Evolutionary conservation across 768 basidiomycete species (phyloP), one percentile per base, ranked within the genome.

Genomic region (Termitomyces sp.): DNA sequence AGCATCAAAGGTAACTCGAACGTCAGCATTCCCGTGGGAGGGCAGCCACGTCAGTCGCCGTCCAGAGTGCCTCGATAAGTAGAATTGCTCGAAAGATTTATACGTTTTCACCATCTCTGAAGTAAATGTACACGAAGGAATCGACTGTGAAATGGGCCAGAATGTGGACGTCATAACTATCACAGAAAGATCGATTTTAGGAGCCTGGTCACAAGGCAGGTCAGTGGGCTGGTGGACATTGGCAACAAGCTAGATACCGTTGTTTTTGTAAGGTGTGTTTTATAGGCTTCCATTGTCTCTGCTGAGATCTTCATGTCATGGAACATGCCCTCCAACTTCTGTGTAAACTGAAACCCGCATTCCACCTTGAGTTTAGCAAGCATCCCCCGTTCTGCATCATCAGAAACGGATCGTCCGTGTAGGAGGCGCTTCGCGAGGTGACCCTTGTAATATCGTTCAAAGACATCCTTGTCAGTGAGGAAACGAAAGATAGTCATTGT

Each of bases 291-390:
- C 80, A 89, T 90, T 16, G 85, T 86, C 56, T 99, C 97, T 20
- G 76, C 72, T 5, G 93, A 96, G 29, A 95, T 70, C 65, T 86
- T 91, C 86, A 99, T 94, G 68, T 98, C 96, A 62, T 92, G 82
- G 83, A 99, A 97, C 96, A 99, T 99, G 57, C 95, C 95, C 71
- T 99, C 95, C 65, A 98, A 77, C 70, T 95, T 95, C 72, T 96
- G 93, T 1, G 97, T 98, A 71, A 98, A 99, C 68, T 96, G 93
- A 64, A 87, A 88, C 7, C 96, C 96, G 66, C 91, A 95, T 73
- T 98, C 96, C 26, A 96, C 82, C 74, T 98, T 98, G 66, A 99
- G 85, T 72, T 97, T 98, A 46, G 93, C 88, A 1, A 99, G 82
- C 94, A 99, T 98, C 57, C 90, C 92, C 46, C 91, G 88, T 68